A percentile compares a stretch with the other conserved stretches of the same genome.
phyloP scores from a whole-genome alignment of 257 asterid genomes.

The Primulina tabacum region DNA sequence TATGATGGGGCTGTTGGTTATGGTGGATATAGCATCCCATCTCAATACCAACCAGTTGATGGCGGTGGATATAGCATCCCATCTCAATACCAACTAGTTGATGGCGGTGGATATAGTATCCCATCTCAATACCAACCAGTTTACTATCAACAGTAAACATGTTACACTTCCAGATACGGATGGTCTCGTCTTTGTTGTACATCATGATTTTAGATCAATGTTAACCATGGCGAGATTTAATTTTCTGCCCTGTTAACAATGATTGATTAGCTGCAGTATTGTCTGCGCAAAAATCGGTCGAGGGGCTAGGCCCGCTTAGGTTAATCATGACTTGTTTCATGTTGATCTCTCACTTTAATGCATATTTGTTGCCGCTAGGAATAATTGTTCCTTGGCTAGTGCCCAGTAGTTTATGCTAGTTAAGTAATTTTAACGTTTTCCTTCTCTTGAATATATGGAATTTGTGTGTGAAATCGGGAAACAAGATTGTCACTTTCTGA shows the following conservation, averaged over 20 bases:
- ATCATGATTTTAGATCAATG: constrained; percentile 14
- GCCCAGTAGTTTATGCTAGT: constrained; percentile 18
- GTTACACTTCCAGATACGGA: constrained; percentile 21
- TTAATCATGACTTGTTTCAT: constrained; percentile 38
- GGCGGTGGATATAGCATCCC: constrained; percentile 41
- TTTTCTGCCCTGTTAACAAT: constrained; percentile 20
- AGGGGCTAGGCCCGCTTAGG: constrained; percentile 19
- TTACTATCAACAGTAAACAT: constrained; percentile 51
- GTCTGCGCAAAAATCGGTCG: constrained; percentile 27
- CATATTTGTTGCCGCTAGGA: constrained; percentile 17
- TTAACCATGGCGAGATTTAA: constrained; percentile 17
- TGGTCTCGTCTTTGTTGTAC: constrained; percentile 23
- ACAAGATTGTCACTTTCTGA: constrained; percentile 15
- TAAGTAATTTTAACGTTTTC: not conserved
- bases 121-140: constrained; percentile 48
- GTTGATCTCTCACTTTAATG: constrained; percentile 27
- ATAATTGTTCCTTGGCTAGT: constrained; percentile 24
- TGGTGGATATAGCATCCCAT: constrained; percentile 42
- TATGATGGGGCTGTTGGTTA: constrained; percentile 38
- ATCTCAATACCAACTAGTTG: constrained; percentile 44
- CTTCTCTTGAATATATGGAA: constrained; percentile 18
- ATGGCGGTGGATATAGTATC: constrained; percentile 47
- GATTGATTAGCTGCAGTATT: constrained; percentile 14
- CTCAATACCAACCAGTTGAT: constrained; percentile 43
- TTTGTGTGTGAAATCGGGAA: constrained; percentile 15